These are phyloP conservation scores for Tetradesmus obliquus DNA, from an alignment of 139 green algal genomes.

Conservation along the genomic window DNA sequence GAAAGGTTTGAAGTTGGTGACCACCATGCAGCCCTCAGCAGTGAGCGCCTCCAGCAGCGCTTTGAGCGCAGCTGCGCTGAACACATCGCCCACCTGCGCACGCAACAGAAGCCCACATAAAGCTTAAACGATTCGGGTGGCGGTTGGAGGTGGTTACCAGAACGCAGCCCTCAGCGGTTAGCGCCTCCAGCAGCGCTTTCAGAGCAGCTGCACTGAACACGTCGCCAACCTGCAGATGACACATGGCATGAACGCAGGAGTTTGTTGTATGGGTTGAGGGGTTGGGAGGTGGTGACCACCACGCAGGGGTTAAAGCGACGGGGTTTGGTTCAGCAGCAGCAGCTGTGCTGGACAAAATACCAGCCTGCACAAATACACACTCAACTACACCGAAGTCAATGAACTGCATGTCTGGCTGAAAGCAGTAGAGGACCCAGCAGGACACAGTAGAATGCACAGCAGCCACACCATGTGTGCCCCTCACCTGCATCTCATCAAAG, in stretches of 20 bases:
- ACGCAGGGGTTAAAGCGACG: constrained; percentile 59
- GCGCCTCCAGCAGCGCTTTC: constrained; percentile 74
- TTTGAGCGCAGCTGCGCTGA: constrained; percentile 77
- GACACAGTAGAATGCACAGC: neutral
- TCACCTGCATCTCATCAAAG: constrained; percentile 87
- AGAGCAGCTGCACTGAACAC: constrained; percentile 75
- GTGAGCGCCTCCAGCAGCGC: constrained; percentile 67
- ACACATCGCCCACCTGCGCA: constrained; percentile 69
- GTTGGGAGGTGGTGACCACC: constrained; percentile 58
- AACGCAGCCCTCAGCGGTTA: constrained; percentile 64
- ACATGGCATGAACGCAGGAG: neutral
- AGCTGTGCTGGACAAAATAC: constrained; percentile 72
- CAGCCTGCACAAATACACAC: constrained; percentile 48
- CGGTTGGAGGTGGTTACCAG: constrained; percentile 62
- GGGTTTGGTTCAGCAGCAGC: constrained; percentile 59
- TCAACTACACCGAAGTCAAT: no score
- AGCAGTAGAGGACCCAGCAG: neutral
- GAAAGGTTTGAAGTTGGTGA: constrained; percentile 52
- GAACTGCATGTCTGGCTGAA: no score
- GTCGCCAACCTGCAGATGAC: constrained; percentile 62
- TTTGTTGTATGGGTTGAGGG: no score
- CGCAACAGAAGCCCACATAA: no score
- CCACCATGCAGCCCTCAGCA: constrained; percentile 60
- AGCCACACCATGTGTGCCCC: neutral
- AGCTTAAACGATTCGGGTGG: neutral